These are phyloP conservation scores for Dendrocalamus latiflorus DNA, from an alignment of 202 grass and related monocot genomes.

Conservation along the genomic window DNA sequence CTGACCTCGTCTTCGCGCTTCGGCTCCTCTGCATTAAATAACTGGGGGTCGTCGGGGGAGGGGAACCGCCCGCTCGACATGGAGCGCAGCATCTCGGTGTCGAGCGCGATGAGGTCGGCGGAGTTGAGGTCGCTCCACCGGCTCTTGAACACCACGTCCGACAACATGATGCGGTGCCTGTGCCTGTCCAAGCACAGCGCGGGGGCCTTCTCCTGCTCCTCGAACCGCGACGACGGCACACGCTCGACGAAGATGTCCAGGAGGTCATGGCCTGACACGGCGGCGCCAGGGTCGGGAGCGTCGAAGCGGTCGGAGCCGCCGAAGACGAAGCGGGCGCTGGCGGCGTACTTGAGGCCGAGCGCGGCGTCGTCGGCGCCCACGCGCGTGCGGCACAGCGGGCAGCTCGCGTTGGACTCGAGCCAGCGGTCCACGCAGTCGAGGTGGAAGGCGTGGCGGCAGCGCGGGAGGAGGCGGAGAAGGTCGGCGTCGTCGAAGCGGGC, in stretches of 20 bases:
- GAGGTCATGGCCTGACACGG: slow-evolving; percentile 20
- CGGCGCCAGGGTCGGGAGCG: too few species aligned
- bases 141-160: neutral
- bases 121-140: slow-evolving; percentile 67
- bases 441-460: slow-evolving; percentile 85
- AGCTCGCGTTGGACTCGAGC: slow-evolving; percentile 69
- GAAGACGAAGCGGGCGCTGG: slow-evolving; percentile 53
- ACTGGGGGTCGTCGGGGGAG: neutral
- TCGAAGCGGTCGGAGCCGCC: neutral
- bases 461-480: slow-evolving; percentile 74
- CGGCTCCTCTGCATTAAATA: neutral
- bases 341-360: slow-evolving; percentile 53
- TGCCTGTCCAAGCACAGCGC: slow-evolving; percentile 47
- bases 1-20: neutral
- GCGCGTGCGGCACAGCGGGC: slow-evolving; percentile 50
- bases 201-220: neutral
- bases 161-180: slow-evolving; percentile 75
- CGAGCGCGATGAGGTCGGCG: slow-evolving; percentile 61
- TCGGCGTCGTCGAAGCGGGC: slow-evolving; percentile 79
- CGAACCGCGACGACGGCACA: slow-evolving; percentile 39
- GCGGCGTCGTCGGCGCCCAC: neutral
- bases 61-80: slow-evolving; percentile 45
- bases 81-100: slow-evolving; percentile 56
- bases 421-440: slow-evolving; percentile 79
- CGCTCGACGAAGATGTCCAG: slow-evolving; percentile 81